Base-by-base conservation (phyloP, 129 eudicot species). In the Flaveria robusta region DNA sequence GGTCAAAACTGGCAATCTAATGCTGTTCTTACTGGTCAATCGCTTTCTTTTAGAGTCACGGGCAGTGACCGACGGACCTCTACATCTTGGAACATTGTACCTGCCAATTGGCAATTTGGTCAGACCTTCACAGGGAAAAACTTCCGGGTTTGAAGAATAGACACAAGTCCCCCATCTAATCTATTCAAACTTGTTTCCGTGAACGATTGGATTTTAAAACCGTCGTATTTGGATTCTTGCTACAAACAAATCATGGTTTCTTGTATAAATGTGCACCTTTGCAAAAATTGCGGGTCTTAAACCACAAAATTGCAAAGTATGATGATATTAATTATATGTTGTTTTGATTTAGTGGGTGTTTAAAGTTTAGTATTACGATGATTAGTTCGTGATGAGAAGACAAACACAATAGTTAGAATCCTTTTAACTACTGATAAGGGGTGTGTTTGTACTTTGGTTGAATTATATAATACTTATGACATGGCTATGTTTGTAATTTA, bases 1-100 rank as follows among this genome's bases (percentile, higher is more conserved):
- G 97, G 95, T 11, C 97, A 91, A 41, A 91, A 91, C 66, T 91
- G 97, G 97, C 92, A 91, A 60, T 85, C 95, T 3, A 87, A 87
- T 49, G 73, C 86, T 1, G 87, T 88, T 51, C 79, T 91, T 22
- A 87, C 79, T 0, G 95, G 97, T 7, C 97, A 91, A 76, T 45
- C 95, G 10, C 89, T 91, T 50, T 91, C 97, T 0, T 88, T 91
- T 18, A 74, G 97, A 60, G 95, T 91, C 18, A 79, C 77, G 12
- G 81, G 83, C 27, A 87, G 97, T 66, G 97, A 91, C 26, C 73
- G 90, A 2, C 86, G 95, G 24, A 83, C 84, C 20, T 87, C 97
- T 70, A 83, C 97, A 63, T 91, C 95, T 0, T 91, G 86, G 92
- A 91, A 91, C 72, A 82, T 91, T 0, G 90, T 59, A 15, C 97